phyloP scores from a whole-genome alignment of 768 basidiomycete species.

The Amanita muscaria region DNA sequence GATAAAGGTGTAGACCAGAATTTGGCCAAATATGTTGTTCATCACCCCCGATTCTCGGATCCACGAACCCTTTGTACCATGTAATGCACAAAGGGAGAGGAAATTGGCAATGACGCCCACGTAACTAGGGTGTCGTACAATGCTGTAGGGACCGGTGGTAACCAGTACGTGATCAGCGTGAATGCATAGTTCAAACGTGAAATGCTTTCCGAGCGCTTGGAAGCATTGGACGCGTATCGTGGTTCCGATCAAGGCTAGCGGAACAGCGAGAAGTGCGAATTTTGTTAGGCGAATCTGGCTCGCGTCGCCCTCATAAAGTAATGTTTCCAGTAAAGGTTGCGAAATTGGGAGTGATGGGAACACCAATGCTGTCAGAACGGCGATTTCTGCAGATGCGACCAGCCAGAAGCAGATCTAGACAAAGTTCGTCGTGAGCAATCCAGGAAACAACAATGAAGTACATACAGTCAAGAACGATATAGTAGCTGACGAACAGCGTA shows the following conservation, averaged over 20 bases:
- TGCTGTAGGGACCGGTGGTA: conserved; percentile 18
- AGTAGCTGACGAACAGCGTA: no score
- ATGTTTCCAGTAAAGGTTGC: neutral
- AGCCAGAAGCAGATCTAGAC: no score
- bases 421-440: no score
- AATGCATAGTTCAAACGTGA: conserved; percentile 26
- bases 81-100: conserved; percentile 18
- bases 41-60: conserved; percentile 24
- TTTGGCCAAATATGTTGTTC: conserved; percentile 15
- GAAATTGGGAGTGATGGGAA: conserved; percentile 5
- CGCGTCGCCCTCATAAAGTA: conserved; percentile 1
- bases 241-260: conserved; percentile 4
- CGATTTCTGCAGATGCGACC: no score
- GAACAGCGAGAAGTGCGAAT: conserved; percentile 10
- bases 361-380: no score
- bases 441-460: no score
- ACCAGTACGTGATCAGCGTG: conserved; percentile 20
- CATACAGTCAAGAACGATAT: no score
- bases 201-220: conserved; percentile 8
- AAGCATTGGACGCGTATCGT: conserved; percentile 10
- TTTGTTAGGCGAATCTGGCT: conserved; percentile 6
- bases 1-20: conserved; percentile 18
- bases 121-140: conserved; percentile 25
- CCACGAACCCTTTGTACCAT: conserved; percentile 23
- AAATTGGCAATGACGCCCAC: conserved; percentile 23